A percentile compares a stretch with the other conserved stretches of the same genome.
Evolutionary conservation across 2,329 filamentous ascomycete species (phyloP).

Genomic region (Capronia epimyces): DNA sequence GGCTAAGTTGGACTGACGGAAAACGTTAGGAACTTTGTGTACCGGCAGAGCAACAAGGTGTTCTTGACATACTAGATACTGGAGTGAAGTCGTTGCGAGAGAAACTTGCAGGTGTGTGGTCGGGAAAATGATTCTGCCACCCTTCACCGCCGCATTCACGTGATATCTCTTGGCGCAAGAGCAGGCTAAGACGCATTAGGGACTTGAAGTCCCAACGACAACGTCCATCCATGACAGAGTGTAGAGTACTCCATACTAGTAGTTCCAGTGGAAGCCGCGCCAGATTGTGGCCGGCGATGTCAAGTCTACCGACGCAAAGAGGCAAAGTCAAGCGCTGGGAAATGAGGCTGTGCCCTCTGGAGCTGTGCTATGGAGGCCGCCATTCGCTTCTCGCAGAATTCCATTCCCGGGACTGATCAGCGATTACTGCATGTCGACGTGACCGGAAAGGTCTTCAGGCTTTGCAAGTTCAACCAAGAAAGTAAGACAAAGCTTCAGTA

Average conservation of each 20-base stretch:
- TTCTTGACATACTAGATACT: too few relatives aligned
- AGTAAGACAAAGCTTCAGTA: slow-evolving; percentile 43
- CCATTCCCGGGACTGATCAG: slow-evolving; percentile 44
- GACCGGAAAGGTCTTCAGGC: slow-evolving; percentile 52
- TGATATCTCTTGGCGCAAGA: neutral
- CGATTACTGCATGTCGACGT: slow-evolving; percentile 60
- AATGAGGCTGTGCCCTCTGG: neutral
- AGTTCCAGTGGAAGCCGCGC: too few relatives aligned
- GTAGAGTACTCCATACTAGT: too few relatives aligned
- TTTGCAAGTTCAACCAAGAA: slow-evolving; percentile 48
- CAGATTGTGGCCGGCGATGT: too few relatives aligned
- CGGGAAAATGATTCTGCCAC: slow-evolving; percentile 15
- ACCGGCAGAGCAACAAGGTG: too few relatives aligned
- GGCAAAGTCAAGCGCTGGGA: neutral
- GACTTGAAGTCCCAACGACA: neutral
- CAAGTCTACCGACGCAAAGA: neutral
- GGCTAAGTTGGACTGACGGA: too few relatives aligned
- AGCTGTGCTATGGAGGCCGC: slow-evolving; percentile 50
- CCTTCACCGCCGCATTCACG: slow-evolving; percentile 7
- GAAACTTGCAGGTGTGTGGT: neutral
- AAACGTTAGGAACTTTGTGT: too few relatives aligned
- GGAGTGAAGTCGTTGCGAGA: neutral
- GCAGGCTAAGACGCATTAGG: neutral
- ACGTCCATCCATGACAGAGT: too few relatives aligned
- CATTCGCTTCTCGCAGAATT: slow-evolving; percentile 59